Conservation (phyloP, 345 rosid genomes). For the Arabidopsis suecica region DNA sequence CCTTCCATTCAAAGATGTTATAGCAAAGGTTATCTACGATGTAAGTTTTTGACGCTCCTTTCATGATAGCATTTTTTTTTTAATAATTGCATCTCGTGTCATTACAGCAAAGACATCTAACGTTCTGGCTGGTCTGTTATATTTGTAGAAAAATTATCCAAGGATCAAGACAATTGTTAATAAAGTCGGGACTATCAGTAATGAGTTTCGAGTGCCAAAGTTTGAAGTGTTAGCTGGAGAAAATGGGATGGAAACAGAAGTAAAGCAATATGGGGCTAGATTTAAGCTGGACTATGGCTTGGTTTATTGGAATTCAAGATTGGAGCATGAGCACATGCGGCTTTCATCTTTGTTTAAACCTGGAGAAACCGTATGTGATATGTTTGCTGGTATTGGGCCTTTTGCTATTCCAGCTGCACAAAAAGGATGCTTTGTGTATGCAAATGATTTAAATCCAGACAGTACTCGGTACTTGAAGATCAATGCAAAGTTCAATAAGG, state of each 20-base stretch:
- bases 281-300: slow-evolving; percentile 87
- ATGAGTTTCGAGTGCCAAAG: slow-evolving; percentile 91
- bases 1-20: slow-evolving; percentile 79
- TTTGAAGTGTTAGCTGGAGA: slow-evolving; percentile 95
- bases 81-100: not conserved
- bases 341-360: slow-evolving; percentile 73
- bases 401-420: slow-evolving; percentile 95
- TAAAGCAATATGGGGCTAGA: slow-evolving; percentile 88
- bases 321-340: slow-evolving; percentile 92
- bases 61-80: slow-evolving; percentile 12
- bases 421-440: slow-evolving; percentile 86
- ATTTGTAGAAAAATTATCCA: slow-evolving; percentile 84
- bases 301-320: slow-evolving; percentile 95
- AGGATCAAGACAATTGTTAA: slow-evolving; percentile 82
- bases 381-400: slow-evolving; percentile 98
- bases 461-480: slow-evolving; percentile 79
- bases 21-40: slow-evolving; percentile 92
- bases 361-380: slow-evolving; percentile 89
- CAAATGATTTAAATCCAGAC: slow-evolving; percentile 89
- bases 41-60: slow-evolving; percentile 54
- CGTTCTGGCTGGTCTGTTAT: slow-evolving; percentile 5
- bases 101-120: slow-evolving; percentile 21
- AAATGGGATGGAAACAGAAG: slow-evolving; percentile 81
- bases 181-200: slow-evolving; percentile 80
- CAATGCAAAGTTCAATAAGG: slow-evolving; percentile 86